phyloP scores from a whole-genome alignment of 2,329 filamentous ascomycete species.

The Arthrinium puccinioides region DNA sequence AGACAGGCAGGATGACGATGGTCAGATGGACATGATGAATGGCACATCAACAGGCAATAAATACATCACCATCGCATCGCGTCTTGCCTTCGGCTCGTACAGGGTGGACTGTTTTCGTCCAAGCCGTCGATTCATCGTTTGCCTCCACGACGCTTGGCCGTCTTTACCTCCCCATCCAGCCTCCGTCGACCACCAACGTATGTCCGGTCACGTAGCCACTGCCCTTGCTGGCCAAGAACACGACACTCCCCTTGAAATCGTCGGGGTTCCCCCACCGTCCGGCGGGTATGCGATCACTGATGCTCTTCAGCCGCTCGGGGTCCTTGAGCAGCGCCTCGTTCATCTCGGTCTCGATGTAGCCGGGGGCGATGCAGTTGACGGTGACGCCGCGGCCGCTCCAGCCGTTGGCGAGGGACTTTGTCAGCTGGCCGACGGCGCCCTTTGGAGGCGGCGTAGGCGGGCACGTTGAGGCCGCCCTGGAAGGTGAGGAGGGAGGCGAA shows the following conservation, averaged over 20 bases:
- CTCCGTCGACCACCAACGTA: conserved; percentile 45
- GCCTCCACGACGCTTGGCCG: too few relatives aligned
- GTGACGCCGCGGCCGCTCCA: conserved; percentile 35
- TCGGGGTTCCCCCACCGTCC: conserved; percentile 40
- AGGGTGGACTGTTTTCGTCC: too few relatives aligned
- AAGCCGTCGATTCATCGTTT: too few relatives aligned
- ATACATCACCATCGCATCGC: too few relatives aligned
- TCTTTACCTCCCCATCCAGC: conserved; percentile 32
- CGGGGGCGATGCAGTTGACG: conserved; percentile 33
- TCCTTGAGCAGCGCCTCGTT: conserved; percentile 32
- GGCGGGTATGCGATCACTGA: conserved; percentile 40
- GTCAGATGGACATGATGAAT: too few relatives aligned
- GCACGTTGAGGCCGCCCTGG: conserved; percentile 82
- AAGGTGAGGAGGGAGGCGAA: conserved; percentile 74
- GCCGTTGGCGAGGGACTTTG: conserved; percentile 47
- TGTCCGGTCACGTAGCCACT: conserved; percentile 45
- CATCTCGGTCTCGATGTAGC: conserved; percentile 39
- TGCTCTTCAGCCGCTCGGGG: conserved; percentile 27
- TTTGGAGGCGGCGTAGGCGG: conserved; percentile 59
- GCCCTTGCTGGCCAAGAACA: conserved; percentile 40
- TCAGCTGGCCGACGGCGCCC: conserved; percentile 52
- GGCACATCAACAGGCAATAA: too few relatives aligned
- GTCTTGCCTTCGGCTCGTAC: too few relatives aligned
- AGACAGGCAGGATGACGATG: too few relatives aligned
- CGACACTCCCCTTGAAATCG: conserved; percentile 40